phyloP scores from a whole-genome alignment of 192 early-diverging fungal species.

The Ambispora gerdemannii region DNA sequence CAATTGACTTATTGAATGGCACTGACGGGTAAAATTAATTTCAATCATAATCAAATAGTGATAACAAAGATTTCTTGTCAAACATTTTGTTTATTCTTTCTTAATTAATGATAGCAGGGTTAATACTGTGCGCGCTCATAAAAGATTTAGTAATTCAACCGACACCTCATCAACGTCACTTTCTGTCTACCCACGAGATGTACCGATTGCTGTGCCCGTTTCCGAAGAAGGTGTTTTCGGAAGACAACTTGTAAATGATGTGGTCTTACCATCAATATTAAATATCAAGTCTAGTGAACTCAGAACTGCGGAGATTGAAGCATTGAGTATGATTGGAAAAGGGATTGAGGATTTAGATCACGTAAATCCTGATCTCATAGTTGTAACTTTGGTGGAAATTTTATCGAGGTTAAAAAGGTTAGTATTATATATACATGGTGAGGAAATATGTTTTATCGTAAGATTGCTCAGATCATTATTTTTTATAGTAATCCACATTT shows the following conservation, averaged over 20 bases:
- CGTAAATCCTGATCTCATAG: constrained; percentile 38
- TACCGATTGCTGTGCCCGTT: constrained; percentile 31
- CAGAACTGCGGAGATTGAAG: constrained; percentile 41
- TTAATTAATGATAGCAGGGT: too few relatives aligned
- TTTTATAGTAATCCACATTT: constrained; percentile 28
- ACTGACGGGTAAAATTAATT: too few relatives aligned
- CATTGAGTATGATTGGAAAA: constrained; percentile 39
- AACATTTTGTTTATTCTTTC: not conserved
- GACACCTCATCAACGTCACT: constrained; percentile 32
- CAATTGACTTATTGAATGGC: too few relatives aligned
- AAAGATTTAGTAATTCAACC: not conserved
- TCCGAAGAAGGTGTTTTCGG: constrained; percentile 32
- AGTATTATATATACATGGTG: constrained; percentile 18
- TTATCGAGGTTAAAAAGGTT: constrained; percentile 37
- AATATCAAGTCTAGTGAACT: constrained; percentile 41
- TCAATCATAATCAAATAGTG: too few relatives aligned
- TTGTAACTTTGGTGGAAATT: constrained; percentile 40
- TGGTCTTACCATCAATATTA: constrained; percentile 34
- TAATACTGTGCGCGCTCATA: not conserved
- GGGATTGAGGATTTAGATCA: constrained; percentile 42
- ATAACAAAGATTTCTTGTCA: not conserved
- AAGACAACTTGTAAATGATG: constrained; percentile 32
- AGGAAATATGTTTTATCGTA: constrained; percentile 25
- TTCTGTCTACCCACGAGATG: constrained; percentile 28
- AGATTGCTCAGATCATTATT: constrained; percentile 16